Evolutionary conservation across 441 rosid species (phyloP).

Genomic region (Gossypium lobatum): DNA sequence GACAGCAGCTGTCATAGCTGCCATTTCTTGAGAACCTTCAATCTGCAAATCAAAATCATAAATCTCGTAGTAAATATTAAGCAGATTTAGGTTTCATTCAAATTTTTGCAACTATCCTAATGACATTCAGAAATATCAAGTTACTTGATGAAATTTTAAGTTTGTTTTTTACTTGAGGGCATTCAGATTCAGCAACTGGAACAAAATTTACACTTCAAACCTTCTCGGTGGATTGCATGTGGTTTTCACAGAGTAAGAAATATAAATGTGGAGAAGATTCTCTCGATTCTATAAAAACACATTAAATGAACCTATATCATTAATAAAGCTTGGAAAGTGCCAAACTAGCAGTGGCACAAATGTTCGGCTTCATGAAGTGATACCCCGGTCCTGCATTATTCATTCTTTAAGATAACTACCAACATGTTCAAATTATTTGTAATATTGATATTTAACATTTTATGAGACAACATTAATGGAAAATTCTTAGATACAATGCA

Average conservation of each 20-base stretch:
- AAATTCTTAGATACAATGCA: not conserved
- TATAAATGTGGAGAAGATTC: not conserved
- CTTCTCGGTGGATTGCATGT: not conserved
- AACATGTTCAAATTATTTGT: not conserved
- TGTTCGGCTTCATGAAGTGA: not conserved
- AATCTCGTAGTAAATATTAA: not conserved
- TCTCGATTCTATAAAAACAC: not conserved
- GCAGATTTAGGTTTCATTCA: not conserved
- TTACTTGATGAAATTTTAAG: not conserved
- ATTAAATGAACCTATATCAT: not conserved
- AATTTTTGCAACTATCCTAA: not conserved
- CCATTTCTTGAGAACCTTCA: slow-evolving; percentile 63
- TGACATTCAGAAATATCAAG: not conserved
- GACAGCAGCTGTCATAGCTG: slow-evolving; percentile 39
- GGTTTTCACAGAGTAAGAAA: not conserved
- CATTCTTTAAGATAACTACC: slow-evolving; percentile 1
- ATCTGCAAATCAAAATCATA: slow-evolving; percentile 38
- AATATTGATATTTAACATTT: not conserved
- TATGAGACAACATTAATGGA: not conserved
- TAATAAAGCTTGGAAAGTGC: not conserved
- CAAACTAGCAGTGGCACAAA: not conserved
- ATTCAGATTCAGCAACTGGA: slow-evolving; percentile 4
- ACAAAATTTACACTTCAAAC: not conserved
- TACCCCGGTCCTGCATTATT: not conserved
- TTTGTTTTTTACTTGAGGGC: not conserved